phyloP scores from a whole-genome alignment of 495 filamentous ascomycete genomes.

The Aeminium ludgeri region DNA sequence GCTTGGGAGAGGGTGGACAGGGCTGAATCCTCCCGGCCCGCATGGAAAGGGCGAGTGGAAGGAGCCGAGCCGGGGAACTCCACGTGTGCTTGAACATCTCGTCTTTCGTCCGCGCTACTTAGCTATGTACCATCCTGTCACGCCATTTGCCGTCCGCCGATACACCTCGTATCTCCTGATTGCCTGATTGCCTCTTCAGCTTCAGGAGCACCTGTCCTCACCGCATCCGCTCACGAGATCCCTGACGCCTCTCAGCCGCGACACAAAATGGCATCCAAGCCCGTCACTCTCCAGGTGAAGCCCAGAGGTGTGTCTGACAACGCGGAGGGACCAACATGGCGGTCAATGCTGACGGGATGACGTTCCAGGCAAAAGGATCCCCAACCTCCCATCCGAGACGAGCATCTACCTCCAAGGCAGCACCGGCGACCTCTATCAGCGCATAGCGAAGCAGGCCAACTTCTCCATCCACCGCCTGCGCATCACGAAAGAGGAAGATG shows the following conservation, averaged over 20 bases:
- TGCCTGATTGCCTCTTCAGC: not conserved
- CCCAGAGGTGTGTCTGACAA: conserved; percentile 18
- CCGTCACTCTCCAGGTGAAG: conserved; percentile 13
- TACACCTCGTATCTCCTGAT: no score
- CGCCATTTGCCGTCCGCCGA: no score
- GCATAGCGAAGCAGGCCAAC: conserved; percentile 36
- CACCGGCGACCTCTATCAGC: conserved; percentile 33
- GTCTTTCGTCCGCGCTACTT: no score
- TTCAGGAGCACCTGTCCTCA: not conserved
- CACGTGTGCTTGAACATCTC: no score
- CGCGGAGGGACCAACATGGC: not conserved
- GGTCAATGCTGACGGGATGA: conserved; percentile 1
- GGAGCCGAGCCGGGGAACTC: no score
- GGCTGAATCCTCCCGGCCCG: no score
- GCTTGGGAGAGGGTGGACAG: no score
- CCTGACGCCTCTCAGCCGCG: no score
- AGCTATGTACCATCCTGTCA: no score
- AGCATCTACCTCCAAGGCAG: conserved; percentile 17
- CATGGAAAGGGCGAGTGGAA: no score
- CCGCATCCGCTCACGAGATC: not conserved
- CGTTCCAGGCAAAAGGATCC: conserved; percentile 24
- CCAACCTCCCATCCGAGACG: conserved; percentile 21
- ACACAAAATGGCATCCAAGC: conserved; percentile 15
- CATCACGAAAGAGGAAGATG: conserved; percentile 55
- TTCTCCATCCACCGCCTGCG: conserved; percentile 45